phyloP scores from a whole-genome alignment of 2,329 filamentous ascomycete genomes.

The Tympanopsis confertula region DNA sequence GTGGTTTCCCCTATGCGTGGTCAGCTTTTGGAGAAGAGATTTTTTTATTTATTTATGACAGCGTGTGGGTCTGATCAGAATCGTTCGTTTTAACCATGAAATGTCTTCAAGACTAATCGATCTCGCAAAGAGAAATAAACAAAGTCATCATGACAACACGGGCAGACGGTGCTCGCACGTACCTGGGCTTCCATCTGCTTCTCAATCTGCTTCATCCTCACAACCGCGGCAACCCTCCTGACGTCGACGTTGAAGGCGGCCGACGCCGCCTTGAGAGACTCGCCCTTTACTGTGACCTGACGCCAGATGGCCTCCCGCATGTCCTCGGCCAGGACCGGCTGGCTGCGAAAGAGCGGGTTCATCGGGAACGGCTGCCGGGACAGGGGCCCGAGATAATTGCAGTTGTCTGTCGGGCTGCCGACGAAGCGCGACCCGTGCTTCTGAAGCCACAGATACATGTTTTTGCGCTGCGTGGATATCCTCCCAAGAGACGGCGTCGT shows the following conservation, averaged over 20 bases:
- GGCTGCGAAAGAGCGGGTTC: constrained; percentile 60
- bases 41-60: constrained; percentile 6
- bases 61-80: constrained; percentile 41
- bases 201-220: constrained; percentile 76
- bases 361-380: constrained; percentile 54
- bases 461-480: constrained; percentile 20
- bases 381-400: constrained; percentile 24
- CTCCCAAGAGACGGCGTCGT: constrained; percentile 24
- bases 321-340: constrained; percentile 62
- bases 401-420: constrained; percentile 6
- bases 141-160: constrained; percentile 32
- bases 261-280: constrained; percentile 66
- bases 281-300: constrained; percentile 51
- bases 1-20: constrained; percentile 52
- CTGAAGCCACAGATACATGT: constrained; percentile 24
- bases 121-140: constrained; percentile 54
- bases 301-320: constrained; percentile 65
- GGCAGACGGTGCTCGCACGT: constrained; percentile 24
- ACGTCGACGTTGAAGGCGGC: constrained; percentile 70
- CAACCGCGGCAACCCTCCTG: constrained; percentile 72
- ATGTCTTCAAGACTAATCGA: constrained; percentile 99
- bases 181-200: constrained; percentile 68
- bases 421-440: constrained; percentile 6
- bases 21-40: constrained; percentile 5
- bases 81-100: constrained; percentile 71